These are phyloP conservation scores for Oemleria cerasiformis DNA, from an alignment of 306 rosid genomes.

Conservation along the genomic window DNA sequence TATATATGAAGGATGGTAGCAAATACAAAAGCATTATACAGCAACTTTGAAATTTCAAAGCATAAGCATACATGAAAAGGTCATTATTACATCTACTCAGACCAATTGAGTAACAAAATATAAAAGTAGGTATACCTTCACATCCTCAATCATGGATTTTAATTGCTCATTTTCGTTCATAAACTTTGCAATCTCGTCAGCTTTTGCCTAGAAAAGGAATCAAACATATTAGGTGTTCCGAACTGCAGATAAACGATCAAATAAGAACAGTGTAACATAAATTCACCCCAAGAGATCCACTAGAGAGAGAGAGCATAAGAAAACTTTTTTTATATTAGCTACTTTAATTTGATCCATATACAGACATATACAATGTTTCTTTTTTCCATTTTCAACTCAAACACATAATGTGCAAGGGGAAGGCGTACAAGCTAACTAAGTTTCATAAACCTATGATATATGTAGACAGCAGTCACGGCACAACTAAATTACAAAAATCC, in stretches of 20 bases:
- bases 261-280: constrained; percentile 4
- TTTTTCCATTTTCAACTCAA: not conserved
- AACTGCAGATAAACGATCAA: constrained; percentile 6
- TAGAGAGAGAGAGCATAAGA: not conserved
- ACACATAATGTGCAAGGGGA: not conserved
- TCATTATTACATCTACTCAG: constrained; percentile 1
- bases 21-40: not conserved
- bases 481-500: not conserved
- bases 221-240: not conserved
- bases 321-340: not conserved
- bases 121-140: constrained; percentile 52
- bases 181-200: constrained; percentile 90
- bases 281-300: not conserved
- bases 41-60: not conserved
- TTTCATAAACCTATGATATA: not conserved
- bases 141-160: constrained; percentile 67
- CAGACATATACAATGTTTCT: not conserved
- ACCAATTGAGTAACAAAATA: not conserved
- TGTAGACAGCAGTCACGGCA: not conserved
- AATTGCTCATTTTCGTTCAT: constrained; percentile 95
- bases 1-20: not conserved
- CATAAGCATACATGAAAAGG: not conserved
- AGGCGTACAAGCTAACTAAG: not conserved
- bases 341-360: not conserved
- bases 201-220: constrained; percentile 68